Base-by-base conservation (phyloP, 2,329 filamentous ascomycete genomes). In the Raffaelea albimanens region DNA sequence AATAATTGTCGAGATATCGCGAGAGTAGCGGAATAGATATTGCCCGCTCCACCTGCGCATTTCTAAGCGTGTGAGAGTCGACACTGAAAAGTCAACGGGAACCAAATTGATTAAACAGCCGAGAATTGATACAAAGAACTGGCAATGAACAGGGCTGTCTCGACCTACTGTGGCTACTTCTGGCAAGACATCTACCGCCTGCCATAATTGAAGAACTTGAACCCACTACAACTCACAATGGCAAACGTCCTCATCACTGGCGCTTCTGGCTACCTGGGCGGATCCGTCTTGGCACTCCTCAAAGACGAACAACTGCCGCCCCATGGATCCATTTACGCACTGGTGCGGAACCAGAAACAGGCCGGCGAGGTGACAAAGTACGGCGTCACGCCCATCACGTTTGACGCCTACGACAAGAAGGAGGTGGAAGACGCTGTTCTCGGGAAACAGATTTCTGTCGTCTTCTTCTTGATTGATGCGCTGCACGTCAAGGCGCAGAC, bases 241-340 rank as follows among this genome's bases (percentile, higher is more conserved):
- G 36, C 36, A 21, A 48, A 40, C 20, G 31, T 75, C 44, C 65
- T 75, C 25, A 61, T 76, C 41, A 76, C 73, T 0, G 73, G 73
- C 9, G 71, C 55, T 23, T 75, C 72, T 0, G 74, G 74, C 21
- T 77, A 77, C 48, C 67, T 77, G 0, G 73, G 73, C 20, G 74
- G 73, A 3, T 67, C 64, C 0, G 58, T 77, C 3, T 67, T 77
- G 5, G 64, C 67, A 9, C 62, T 61, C 5, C 62, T 66, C 50
- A 53, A 57, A 1, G 46, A 50, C 3, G 61, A 65, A 22, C 55
- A 59, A 2, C 63, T 76, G 1, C 67, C 68, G 0, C 36, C 63
- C 5, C 67, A 75, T 51, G 55, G 62, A 20, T 69, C 60, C 19
- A 52, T 76, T 1, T 74, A 64, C 48, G 71, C 71, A 2, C 63